phyloP scores from a whole-genome alignment of 192 early-diverging fungal genomes.

The Spizellomyces punctatus region DNA sequence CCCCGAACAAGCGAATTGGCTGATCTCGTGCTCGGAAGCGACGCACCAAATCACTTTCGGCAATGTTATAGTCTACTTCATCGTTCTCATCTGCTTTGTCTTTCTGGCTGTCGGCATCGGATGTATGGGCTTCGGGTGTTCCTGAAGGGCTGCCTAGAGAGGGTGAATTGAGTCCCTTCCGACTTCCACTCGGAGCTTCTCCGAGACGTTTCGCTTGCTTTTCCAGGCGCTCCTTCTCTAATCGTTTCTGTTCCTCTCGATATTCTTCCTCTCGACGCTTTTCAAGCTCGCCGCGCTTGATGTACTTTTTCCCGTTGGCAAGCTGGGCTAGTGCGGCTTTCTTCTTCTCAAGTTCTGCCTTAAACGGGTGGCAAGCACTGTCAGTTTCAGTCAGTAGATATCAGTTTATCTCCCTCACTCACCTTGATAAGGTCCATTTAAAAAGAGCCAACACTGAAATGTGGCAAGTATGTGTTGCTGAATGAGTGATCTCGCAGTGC shows the following conservation, averaged over 20 bases:
- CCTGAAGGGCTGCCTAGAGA: no score
- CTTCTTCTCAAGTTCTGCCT: conserved; percentile 77
- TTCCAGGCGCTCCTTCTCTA: conserved; percentile 47
- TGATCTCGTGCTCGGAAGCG: conserved; percentile 84
- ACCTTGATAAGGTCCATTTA: no score
- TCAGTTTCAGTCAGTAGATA: no score
- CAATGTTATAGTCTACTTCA: conserved; percentile 55
- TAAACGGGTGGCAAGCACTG: no score
- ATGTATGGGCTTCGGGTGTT: background rate
- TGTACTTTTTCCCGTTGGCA: conserved; percentile 70
- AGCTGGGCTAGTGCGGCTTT: conserved; percentile 58
- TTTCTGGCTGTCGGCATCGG: background rate
- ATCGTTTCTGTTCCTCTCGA: conserved; percentile 49
- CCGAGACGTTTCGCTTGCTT: conserved; percentile 35
- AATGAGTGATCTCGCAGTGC: no score
- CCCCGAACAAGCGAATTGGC: conserved; percentile 92
- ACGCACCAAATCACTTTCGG: conserved; percentile 74
- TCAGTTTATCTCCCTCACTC: no score
- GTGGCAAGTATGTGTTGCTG: no score
- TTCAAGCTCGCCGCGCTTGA: conserved; percentile 81
- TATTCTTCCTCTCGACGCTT: conserved; percentile 63
- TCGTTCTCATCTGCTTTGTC: conserved; percentile 22
- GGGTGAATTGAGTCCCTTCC: background rate
- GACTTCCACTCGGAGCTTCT: background rate
- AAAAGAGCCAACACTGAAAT: no score